Base-by-base conservation (phyloP, 345 rosid genomes). In the Citrus mangshanensis region DNA sequence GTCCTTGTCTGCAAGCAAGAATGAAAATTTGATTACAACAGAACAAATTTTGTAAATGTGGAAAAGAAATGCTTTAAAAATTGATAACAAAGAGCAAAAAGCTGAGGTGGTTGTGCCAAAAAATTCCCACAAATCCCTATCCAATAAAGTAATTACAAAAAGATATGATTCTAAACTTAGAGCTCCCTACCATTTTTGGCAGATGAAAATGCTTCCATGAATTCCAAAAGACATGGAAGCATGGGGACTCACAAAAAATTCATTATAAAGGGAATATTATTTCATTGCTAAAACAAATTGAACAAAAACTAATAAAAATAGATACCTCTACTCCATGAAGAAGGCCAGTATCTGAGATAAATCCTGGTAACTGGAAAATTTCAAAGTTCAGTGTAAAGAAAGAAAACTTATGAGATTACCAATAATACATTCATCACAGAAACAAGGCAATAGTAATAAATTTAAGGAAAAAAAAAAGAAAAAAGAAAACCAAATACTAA, bases 261-360 rank as follows among this genome's bases (percentile, higher is more conserved):
- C 6, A 38, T 82, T 24, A 54, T 66, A 34, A 27, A 78, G 42
- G 19, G 74, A 30, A 38, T 3, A 3, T 35, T 32, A 66, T 59
- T 42, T 56, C 19, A 32, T 27, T 65, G 37, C n/a, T 18, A 16
- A n/a, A 81, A 62, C 10, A 62, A 59, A 21, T n/a, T 10, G 76
- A 59, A 38, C 28, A 67, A 74, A 51, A 19, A 35, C 30, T 22
- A 66, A 2, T 19, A 18, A 35, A 38, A 59, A 77, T 30, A 35
- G 22, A 69, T 88, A 95, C 99, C 98, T 95, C 99, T 72, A 90
- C 98, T 8, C 98, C 98, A 46, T 93, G 98, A 81, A 95, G 99
- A 80, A 95, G 95, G 74, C 94, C 99, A 25, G 91, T 93, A 72
- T 88, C 83, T 58, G 98, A 87, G 81, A 93, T 89, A 82, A 92